Percentiles rank a stretch among this genome's conserved stretches.
Conservation (phyloP, 2,329 filamentous ascomycete genomes). For the Lecanosticta acicola region DNA sequence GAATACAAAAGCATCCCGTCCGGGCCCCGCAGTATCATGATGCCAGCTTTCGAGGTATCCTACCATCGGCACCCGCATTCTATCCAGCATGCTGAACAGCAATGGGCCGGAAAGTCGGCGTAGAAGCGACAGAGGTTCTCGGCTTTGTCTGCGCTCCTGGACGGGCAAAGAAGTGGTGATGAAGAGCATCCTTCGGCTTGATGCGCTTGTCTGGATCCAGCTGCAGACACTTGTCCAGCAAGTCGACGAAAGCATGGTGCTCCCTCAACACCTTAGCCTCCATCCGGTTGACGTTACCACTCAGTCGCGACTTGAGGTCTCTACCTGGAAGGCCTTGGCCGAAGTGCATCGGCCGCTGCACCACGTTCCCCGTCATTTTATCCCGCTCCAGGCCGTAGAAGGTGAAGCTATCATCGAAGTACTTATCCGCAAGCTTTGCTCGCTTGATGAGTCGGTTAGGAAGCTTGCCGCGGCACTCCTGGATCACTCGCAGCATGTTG, state of each 20-base stretch:
- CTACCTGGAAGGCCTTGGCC: slow-evolving; percentile 56
- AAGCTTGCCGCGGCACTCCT: slow-evolving; percentile 91
- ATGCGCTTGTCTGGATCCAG: slow-evolving; percentile 91
- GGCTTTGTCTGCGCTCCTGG: slow-evolving; percentile 6
- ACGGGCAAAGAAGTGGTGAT: slow-evolving; percentile 73
- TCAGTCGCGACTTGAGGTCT: slow-evolving; percentile 74
- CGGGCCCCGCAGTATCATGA: no score
- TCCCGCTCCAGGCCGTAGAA: slow-evolving; percentile 83
- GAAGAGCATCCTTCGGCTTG: slow-evolving; percentile 77
- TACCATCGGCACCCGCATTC: slow-evolving; percentile 4
- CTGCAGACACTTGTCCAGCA: slow-evolving; percentile 80
- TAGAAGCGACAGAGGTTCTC: slow-evolving; percentile 4
- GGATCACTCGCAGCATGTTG: slow-evolving; percentile 93
- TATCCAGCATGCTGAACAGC: slow-evolving; percentile 18
- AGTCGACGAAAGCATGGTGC: slow-evolving; percentile 74
- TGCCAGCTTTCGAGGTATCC: neutral
- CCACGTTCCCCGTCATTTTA: slow-evolving; percentile 77
- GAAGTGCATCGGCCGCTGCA: slow-evolving; percentile 60
- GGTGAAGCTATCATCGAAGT: slow-evolving; percentile 64
- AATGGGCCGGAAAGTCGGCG: slow-evolving; percentile 12
- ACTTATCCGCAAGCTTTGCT: slow-evolving; percentile 66
- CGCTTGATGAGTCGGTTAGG: slow-evolving; percentile 83
- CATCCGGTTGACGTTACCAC: slow-evolving; percentile 62
- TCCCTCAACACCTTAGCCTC: slow-evolving; percentile 69
- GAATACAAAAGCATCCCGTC: no score